Evolutionary conservation across 2,329 filamentous ascomycete genomes (phyloP).

Genomic region (Neobulgaria alba): DNA sequence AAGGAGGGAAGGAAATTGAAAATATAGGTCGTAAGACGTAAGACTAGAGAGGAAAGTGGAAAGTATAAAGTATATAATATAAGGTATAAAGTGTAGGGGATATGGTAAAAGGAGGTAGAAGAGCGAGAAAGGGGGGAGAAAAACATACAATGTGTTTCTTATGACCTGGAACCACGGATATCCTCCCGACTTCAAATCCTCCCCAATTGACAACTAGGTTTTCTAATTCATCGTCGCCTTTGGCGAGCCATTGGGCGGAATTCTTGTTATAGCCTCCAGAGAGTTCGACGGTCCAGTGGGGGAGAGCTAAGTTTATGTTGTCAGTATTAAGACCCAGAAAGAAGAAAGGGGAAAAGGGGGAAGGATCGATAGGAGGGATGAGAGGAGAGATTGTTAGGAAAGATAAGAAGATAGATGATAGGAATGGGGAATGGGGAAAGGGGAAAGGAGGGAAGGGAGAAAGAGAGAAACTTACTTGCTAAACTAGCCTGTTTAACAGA

Average conservation of each 20-base stretch:
- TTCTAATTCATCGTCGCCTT: constrained; percentile 6
- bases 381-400: neutral
- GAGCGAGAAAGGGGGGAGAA: neutral
- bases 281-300: constrained; percentile 10
- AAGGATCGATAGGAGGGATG: neutral
- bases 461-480: constrained; percentile 8
- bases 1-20: no score
- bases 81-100: no score
- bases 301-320: constrained; percentile 2
- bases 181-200: constrained; percentile 11
- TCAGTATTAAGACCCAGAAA: no score
- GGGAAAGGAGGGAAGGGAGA: no score
- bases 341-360: neutral
- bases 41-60: no score
- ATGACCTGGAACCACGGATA: constrained; percentile 3
- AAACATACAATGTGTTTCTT: constrained; percentile 12
- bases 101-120: no score
- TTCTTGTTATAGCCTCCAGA: neutral
- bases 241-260: constrained; percentile 8
- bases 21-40: no score
- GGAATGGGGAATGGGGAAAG: no score
- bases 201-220: constrained; percentile 10
- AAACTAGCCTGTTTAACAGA: constrained; percentile 7
- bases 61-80: no score
- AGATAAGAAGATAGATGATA: no score